Evolutionary conservation across 129 eudicot genomes (phyloP), one percentile per base, ranked within the genome.

Genomic region (Chrysanthemum lavandulifolium): DNA sequence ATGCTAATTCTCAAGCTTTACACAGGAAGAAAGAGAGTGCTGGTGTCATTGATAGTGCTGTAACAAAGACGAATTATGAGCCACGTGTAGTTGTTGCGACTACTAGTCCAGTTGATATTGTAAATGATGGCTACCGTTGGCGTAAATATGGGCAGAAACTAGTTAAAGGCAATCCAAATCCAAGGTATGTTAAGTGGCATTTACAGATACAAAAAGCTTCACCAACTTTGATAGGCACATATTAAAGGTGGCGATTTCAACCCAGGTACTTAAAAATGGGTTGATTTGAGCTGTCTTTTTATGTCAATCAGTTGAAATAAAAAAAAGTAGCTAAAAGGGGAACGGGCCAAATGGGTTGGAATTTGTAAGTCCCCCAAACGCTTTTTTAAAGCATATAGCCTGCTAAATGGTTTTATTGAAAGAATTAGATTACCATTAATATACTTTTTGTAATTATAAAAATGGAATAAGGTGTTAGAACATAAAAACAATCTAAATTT

Each of bases 101-200:
- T 58, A 72, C 72, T 52, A 90, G 97, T 69, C 87, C 66, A 66
- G 91, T 85, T 77, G 91, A 90, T 78, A 54, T 81, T 63, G 86
- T 87, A 57, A 87, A 85, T 79, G 97, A 90, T 73, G 97, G 97
- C 60, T 87, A 81, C 70, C 85, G 97, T 14, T 90, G 94, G 97
- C 94, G 97, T 53, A 90, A 90, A 77, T 90, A 90, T 50, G 94
- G 97, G 60, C 97, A 90, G 79, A 90, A 90, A 72, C 65, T 83
- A 80, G 91, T 90, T 2, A 90, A 87, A 81, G 94, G 91, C 81
- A 90, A 81, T 79, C 78, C 89, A 10, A 81, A 87, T 51, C 94
- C 97, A 33, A 82, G 97, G 97, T 90, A 79, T 48, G 6, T 74
- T 69, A 66, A 19, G 58, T 68, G 49, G 27, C 69, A 36, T 36